Conservation (phyloP, 768 basidiomycete genomes). For the Kwoniella sp. region DNA sequence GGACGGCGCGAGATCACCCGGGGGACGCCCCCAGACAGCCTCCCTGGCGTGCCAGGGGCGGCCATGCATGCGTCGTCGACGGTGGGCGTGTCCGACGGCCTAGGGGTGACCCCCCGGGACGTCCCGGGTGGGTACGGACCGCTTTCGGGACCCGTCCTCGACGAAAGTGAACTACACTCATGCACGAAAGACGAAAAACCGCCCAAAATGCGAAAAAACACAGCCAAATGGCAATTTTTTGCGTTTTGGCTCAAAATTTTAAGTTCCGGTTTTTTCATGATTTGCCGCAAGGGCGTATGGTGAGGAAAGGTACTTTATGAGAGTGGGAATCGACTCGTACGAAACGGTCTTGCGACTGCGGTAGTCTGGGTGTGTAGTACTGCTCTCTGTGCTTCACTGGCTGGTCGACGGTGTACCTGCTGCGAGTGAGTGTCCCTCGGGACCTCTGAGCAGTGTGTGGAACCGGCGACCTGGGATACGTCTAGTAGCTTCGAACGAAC, state of each 20-base stretch:
- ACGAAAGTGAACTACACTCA: conserved; percentile 8
- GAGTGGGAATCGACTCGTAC: background rate
- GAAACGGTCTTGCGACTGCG: background rate
- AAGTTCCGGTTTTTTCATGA: conserved; percentile 9
- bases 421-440: conserved; percentile 5
- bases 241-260: conserved; percentile 17
- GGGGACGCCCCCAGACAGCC: too few relatives aligned
- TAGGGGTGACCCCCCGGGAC: too few relatives aligned
- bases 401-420: background rate
- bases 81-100: too few relatives aligned
- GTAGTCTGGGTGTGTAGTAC: background rate
- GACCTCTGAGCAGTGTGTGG: conserved; percentile 3
- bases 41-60: too few relatives aligned
- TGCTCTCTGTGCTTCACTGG: conserved; percentile 6
- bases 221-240: conserved; percentile 13
- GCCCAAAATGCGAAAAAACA: conserved; percentile 13
- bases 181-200: background rate
- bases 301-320: conserved; percentile 14
- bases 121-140: too few relatives aligned
- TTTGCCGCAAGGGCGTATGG: conserved; percentile 6
- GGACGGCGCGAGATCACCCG: too few relatives aligned
- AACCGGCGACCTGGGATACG: background rate
- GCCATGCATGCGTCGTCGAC: too few relatives aligned
- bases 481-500: background rate
- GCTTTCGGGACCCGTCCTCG: too few relatives aligned